These are phyloP conservation scores for Aspergillus carbonarius DNA, from an alignment of 2,329 filamentous ascomycete species.

Conservation along the genomic window DNA sequence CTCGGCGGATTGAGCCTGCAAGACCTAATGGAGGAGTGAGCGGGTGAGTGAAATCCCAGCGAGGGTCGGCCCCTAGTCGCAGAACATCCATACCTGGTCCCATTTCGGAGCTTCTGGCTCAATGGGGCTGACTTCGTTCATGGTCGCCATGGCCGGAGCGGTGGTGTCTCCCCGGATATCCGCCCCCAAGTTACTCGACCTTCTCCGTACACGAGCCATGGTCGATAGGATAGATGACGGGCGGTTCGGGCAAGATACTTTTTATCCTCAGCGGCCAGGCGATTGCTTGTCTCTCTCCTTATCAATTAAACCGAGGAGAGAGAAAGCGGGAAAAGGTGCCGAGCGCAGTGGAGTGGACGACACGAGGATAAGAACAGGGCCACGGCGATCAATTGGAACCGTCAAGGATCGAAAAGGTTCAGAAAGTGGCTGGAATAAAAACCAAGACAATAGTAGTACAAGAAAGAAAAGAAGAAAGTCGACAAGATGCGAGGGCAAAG, in stretches of 20 bases:
- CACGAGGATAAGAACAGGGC: background rate
- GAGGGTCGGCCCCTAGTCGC: background rate
- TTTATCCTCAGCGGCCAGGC: background rate
- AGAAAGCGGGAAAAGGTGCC: background rate
- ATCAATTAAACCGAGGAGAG: background rate
- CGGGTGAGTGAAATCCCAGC: background rate
- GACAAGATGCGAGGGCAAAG: background rate
- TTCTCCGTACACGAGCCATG: slow-evolving; percentile 44
- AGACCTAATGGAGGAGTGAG: slow-evolving; percentile 17
- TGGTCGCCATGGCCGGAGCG: slow-evolving; percentile 48
- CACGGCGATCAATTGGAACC: background rate
- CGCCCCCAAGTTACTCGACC: slow-evolving; percentile 46
- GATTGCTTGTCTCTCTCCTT: background rate
- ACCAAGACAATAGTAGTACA: slow-evolving; percentile 1
- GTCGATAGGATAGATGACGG: background rate
- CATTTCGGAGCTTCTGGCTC: slow-evolving; percentile 29
- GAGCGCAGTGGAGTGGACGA: slow-evolving; percentile 2
- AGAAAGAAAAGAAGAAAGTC: background rate
- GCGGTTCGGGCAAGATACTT: background rate
- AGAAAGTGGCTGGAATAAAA: background rate
- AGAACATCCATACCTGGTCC: slow-evolving; percentile 28
- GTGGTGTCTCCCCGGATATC: slow-evolving; percentile 50
- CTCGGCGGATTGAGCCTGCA: slow-evolving; percentile 24
- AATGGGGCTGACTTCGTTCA: slow-evolving; percentile 38
- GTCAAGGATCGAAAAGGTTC: background rate